A percentile compares a stretch with the other conserved stretches of the same genome.
These are phyloP conservation scores for Fusarium devonianum DNA, from an alignment of 2,329 filamentous ascomycete genomes.

Conservation along the genomic window DNA sequence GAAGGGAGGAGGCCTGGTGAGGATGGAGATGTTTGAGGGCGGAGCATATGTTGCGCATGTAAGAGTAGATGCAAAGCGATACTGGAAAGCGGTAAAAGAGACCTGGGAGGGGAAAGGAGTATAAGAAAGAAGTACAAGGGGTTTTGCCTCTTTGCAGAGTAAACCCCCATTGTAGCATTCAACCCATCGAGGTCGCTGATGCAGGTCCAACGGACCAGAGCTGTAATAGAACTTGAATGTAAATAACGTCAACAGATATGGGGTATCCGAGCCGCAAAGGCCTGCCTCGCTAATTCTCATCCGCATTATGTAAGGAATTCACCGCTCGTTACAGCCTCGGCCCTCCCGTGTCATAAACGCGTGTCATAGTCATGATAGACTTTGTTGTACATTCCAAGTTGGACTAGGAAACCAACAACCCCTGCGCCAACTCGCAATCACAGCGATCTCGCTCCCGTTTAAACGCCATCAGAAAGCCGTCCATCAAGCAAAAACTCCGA, in stretches of 20 bases:
- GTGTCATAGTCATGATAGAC: constrained; percentile 1
- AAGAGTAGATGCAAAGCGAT: constrained; percentile 54
- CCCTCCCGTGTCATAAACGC: neutral
- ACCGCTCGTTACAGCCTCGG: too few relatives aligned
- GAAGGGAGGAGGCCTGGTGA: constrained; percentile 50
- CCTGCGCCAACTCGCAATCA: neutral
- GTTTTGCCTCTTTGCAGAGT: too few relatives aligned
- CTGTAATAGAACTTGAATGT: neutral
- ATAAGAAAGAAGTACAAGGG: neutral
- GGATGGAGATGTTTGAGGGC: constrained; percentile 54
- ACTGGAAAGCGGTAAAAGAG: constrained; percentile 58
- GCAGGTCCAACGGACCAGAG: too few relatives aligned
- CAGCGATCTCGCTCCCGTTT: constrained; percentile 3
- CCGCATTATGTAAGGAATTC: too few relatives aligned
- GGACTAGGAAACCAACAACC: neutral
- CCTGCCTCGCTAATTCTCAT: neutral
- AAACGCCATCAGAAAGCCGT: constrained; percentile 23
- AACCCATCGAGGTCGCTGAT: too few relatives aligned
- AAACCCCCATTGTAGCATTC: too few relatives aligned
- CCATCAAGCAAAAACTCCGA: constrained; percentile 1
- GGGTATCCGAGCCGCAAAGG: constrained; percentile 7
- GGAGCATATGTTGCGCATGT: constrained; percentile 61
- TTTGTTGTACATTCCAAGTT: constrained; percentile 7
- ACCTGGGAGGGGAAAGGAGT: constrained; percentile 51
- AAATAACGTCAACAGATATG: too few relatives aligned